Base-by-base conservation (phyloP, 176 grass and related monocot species). In the Triticum turgidum region DNA sequence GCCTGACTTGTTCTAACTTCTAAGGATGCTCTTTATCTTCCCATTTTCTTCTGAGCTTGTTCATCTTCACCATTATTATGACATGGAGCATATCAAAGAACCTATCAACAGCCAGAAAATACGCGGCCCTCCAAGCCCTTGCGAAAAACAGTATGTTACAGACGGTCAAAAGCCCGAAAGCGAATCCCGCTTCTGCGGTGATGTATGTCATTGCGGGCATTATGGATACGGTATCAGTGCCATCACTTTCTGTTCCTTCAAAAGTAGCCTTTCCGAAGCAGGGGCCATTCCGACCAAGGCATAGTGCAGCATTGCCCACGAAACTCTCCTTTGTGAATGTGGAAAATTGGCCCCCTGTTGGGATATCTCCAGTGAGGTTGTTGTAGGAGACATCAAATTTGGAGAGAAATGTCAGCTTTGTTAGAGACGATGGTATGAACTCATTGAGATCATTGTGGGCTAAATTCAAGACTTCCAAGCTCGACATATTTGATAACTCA, bases 261-360 rank as follows among this genome's bases (percentile, higher is more conserved):
- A 27, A 9, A 0, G 12, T 3, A 75, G 22, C 44, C 24, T 51
- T 29, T 76, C 13, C 14, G 17, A 24, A 52, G 73, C 44, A 76
- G 44, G 22, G 14, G 44, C 1, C 44, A 76, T 32, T 18, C 24
- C 0, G 73, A 30, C 15, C 0, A 51, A 76, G 44, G 7, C 73
- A 76, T 14, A 76, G 44, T 52, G 44, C 44, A 76, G 1, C 25
- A 22, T 94, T 94, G 20, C 92, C 90, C 0, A 39, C 52, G 33
- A 94, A 94, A 77, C 44, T 32, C 1, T 78, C 30, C 0, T 8
- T 14, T 88, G 24, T 2, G 14, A 99, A 99, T 29, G 94, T 88
- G 21, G 58, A 94, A 87, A 99, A 99, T 37, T 99, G 97, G 0
- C 94, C 97, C 77, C 92, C 90, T 30, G 90, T 82, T 18, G 97